Conservation (phyloP, 805 yeast genomes). For the Suhomyces faveliae region DNA sequence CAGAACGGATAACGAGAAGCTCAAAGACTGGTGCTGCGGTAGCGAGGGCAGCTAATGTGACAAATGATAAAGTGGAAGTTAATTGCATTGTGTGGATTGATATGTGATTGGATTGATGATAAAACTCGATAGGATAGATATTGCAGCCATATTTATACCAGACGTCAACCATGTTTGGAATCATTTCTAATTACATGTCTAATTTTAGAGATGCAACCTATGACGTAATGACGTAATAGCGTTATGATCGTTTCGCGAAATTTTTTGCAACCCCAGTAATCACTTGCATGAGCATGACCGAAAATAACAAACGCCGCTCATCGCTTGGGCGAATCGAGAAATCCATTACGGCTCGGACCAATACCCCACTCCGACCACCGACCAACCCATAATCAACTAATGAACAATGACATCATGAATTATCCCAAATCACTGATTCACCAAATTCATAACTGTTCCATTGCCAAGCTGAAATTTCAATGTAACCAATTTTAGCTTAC, state of each 20-base stretch:
- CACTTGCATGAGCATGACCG: background rate
- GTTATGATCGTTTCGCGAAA: background rate
- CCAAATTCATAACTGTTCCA: no score
- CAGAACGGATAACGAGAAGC: slow-evolving; percentile 20
- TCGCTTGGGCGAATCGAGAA: no score
- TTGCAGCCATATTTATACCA: background rate
- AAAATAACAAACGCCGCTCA: background rate
- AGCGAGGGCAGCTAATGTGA: slow-evolving; percentile 23
- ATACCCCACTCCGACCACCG: no score
- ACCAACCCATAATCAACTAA: no score
- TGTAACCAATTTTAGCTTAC: no score
- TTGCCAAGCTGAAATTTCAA: no score
- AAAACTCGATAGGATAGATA: background rate
- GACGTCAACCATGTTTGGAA: background rate
- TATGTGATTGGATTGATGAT: slow-evolving; percentile 4
- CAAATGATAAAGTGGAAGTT: slow-evolving; percentile 16
- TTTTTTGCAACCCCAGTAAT: background rate
- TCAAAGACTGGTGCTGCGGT: slow-evolving; percentile 22
- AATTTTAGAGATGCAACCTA: background rate
- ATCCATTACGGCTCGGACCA: no score
- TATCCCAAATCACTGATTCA: no score
- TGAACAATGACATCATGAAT: no score
- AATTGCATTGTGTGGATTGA: slow-evolving; percentile 12
- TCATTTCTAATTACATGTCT: background rate
- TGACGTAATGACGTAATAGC: background rate